These are phyloP conservation scores for Dictyostelium brefeldianum DNA, from an alignment of 78 protist species.

Conservation along the genomic window DNA sequence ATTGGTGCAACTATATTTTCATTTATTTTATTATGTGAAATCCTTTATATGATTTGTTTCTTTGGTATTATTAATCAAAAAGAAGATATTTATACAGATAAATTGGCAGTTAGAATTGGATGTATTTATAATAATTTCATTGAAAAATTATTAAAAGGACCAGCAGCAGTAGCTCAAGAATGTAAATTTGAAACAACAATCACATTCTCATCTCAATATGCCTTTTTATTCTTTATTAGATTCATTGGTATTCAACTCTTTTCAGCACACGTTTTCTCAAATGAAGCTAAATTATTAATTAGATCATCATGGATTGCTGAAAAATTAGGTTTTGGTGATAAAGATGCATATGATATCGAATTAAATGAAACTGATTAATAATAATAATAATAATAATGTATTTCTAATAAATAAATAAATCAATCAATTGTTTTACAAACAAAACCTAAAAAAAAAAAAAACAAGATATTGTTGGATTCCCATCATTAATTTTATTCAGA, in stretches of 20 bases:
- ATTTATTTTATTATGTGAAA: background rate
- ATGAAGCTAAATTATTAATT: background rate
- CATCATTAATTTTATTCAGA: too few relatives aligned
- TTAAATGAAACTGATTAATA: background rate
- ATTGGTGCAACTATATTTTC: background rate
- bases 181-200: background rate
- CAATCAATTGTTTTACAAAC: background rate
- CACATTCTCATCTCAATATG: background rate
- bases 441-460: background rate
- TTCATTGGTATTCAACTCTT: background rate
- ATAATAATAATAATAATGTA: background rate
- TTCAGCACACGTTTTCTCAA: background rate
- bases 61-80: background rate
- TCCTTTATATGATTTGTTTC: background rate
- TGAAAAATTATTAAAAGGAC: background rate
- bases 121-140: background rate
- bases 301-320: background rate
- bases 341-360: constrained; percentile 7
- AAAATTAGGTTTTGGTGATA: background rate
- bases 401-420: background rate
- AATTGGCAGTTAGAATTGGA: background rate
- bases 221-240: background rate
- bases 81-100: background rate
- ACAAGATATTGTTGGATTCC: too few relatives aligned
- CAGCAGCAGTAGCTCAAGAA: background rate